Conservation (phyloP, 176 grass and related monocot genomes). For the Bolboschoenus planiculmis region DNA sequence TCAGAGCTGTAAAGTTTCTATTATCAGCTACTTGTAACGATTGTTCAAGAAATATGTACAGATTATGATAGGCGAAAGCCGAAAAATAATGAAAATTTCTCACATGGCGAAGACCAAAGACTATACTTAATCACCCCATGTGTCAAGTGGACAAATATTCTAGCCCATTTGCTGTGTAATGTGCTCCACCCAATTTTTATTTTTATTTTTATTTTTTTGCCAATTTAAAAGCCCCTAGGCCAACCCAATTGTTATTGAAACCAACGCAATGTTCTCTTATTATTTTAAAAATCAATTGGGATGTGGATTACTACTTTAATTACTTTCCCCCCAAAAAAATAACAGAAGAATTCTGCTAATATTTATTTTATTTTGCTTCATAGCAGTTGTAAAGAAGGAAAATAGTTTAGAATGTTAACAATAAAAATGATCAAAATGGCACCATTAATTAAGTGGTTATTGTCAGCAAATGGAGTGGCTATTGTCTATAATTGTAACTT, state of each 20-base stretch:
- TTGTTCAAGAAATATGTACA: conserved; percentile 9
- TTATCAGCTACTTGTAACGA: neutral
- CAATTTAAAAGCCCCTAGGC: no score
- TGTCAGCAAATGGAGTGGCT: neutral
- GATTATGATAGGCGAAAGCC: neutral
- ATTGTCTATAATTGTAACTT: neutral
- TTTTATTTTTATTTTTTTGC: no score
- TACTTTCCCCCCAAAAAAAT: neutral
- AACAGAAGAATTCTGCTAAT: neutral
- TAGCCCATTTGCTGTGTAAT: neutral
- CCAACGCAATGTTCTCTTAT: neutral
- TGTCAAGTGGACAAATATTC: neutral
- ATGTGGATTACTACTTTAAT: neutral
- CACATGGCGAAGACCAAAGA: neutral
- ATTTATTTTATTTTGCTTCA: neutral
- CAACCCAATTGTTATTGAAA: neutral
- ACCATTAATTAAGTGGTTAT: neutral
- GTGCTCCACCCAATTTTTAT: neutral
- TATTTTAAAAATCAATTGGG: neutral
- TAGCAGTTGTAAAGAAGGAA: neutral
- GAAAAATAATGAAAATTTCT: neutral
- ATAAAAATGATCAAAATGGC: neutral
- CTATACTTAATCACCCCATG: neutral
- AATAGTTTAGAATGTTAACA: neutral
- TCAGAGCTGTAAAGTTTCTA: neutral